Percentiles rank a stretch among this genome's conserved stretches.
Conservation (phyloP, 139 green algal species). For the Asterochloris sp. region DNA sequence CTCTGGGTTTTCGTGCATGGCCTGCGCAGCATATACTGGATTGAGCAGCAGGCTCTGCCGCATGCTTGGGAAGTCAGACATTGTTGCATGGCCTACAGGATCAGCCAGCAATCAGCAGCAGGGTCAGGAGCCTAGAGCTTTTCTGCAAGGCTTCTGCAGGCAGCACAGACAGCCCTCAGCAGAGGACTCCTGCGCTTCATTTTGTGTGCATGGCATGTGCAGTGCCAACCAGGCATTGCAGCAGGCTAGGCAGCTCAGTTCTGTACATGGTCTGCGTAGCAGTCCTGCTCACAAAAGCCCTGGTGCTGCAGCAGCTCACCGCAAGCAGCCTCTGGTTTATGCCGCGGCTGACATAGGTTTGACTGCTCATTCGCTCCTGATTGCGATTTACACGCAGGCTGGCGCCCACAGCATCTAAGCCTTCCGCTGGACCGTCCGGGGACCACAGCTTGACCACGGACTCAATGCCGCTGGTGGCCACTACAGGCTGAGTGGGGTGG, state of each 20-base stretch:
- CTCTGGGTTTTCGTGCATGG: slow-evolving; percentile 16
- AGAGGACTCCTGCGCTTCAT: background rate
- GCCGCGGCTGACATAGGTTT: slow-evolving; percentile 1
- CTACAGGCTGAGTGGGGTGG: slow-evolving; percentile 68
- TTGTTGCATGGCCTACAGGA: background rate
- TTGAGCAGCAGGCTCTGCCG: background rate
- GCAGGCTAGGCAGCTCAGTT: too few relatives aligned
- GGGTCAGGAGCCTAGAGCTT: background rate
- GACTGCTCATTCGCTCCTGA: slow-evolving; percentile 9
- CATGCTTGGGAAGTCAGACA: background rate
- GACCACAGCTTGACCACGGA: slow-evolving; percentile 58
- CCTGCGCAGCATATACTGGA: background rate
- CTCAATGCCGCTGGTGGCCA: slow-evolving; percentile 87
- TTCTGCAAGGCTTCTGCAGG: background rate
- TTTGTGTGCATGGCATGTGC: background rate
- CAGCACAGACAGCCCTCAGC: background rate
- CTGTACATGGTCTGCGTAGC: background rate
- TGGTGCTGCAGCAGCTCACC: background rate
- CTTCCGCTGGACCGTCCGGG: background rate
- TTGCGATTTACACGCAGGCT: background rate
- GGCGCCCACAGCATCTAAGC: background rate
- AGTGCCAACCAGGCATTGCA: background rate
- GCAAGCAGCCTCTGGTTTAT: slow-evolving; percentile 8
- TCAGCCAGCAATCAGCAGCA: background rate
- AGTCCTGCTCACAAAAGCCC: background rate